Evolutionary conservation across 2,329 filamentous ascomycete species (phyloP).

Genomic region (Rasamsonia emersonii): DNA sequence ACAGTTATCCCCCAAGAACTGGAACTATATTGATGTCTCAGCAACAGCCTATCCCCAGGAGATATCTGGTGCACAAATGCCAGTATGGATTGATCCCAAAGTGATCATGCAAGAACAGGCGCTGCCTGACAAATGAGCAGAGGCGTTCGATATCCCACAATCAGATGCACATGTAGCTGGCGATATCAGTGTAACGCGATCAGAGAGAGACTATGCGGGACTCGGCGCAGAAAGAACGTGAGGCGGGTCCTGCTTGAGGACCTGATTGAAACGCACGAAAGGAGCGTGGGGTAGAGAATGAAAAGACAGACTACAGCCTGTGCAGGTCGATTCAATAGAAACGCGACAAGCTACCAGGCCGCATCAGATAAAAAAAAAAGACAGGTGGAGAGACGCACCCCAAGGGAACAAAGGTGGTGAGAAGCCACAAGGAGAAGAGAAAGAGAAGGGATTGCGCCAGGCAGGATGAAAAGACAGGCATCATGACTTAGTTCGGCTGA

Average conservation of each 20-base stretch:
- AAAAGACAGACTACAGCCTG: conserved; percentile 13
- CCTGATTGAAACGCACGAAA: conserved; percentile 5
- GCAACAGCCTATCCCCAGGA: background rate
- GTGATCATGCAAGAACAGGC: background rate
- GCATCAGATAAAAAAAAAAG: conserved; percentile 12
- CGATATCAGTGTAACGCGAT: background rate
- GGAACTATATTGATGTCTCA: background rate
- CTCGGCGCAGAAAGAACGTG: background rate
- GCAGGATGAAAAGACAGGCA: background rate
- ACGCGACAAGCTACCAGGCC: conserved; percentile 27
- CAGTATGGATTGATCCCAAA: background rate
- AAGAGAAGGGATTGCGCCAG: conserved; percentile 6
- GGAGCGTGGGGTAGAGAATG: conserved; percentile 14
- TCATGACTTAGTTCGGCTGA: no score
- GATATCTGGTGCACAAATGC: background rate
- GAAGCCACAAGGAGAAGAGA: conserved; percentile 10
- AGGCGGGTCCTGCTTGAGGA: background rate
- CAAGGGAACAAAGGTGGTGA: conserved; percentile 8
- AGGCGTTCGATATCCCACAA: background rate
- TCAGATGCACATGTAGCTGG: background rate
- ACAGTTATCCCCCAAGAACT: background rate
- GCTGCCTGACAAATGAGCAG: background rate
- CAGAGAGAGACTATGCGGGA: background rate
- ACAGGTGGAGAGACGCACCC: conserved; percentile 7
- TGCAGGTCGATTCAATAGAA: conserved; percentile 23